Conservation (phyloP, 768 basidiomycete genomes). For the Xerocomellus dryophilus region DNA sequence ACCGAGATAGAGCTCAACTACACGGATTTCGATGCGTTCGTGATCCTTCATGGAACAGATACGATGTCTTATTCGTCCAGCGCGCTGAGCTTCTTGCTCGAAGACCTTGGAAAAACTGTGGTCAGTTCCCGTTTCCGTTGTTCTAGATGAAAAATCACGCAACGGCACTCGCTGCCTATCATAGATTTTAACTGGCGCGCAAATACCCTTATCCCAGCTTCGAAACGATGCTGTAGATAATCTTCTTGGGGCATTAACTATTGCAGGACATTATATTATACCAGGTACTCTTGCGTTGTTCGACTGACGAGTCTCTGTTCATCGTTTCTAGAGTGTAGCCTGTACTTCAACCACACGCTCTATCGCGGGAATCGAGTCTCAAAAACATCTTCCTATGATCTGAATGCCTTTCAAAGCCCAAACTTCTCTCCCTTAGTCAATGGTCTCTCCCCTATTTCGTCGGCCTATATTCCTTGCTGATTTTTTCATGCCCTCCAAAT, state of each 20-base stretch:
- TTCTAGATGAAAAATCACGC: background rate
- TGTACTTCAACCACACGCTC: slow-evolving; percentile 89
- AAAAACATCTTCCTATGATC: slow-evolving; percentile 77
- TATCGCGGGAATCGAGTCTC: slow-evolving; percentile 84
- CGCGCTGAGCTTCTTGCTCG: slow-evolving; percentile 85
- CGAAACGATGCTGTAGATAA: slow-evolving; percentile 96
- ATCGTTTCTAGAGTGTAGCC: slow-evolving; percentile 60
- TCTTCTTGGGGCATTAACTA: slow-evolving; percentile 80
- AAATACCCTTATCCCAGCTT: slow-evolving; percentile 87
- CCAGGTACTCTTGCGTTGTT: slow-evolving; percentile 54
- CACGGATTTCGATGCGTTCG: slow-evolving; percentile 79
- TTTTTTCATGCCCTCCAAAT: background rate
- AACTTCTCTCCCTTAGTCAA: slow-evolving; percentile 82
- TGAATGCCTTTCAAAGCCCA: slow-evolving; percentile 82
- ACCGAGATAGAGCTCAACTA: slow-evolving; percentile 95
- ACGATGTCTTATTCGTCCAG: slow-evolving; percentile 90
- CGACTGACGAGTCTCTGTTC: background rate
- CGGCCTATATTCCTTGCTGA: background rate
- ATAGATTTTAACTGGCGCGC: slow-evolving; percentile 88
- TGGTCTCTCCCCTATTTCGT: slow-evolving; percentile 39
- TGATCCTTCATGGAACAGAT: slow-evolving; percentile 88
- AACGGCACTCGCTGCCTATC: background rate
- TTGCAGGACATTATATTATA: slow-evolving; percentile 89
- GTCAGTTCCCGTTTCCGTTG: slow-evolving; percentile 38
- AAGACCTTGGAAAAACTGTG: slow-evolving; percentile 90